Conservation (phyloP, 1,139 yeast genomes). For the Sugiyamaella castrensis region DNA sequence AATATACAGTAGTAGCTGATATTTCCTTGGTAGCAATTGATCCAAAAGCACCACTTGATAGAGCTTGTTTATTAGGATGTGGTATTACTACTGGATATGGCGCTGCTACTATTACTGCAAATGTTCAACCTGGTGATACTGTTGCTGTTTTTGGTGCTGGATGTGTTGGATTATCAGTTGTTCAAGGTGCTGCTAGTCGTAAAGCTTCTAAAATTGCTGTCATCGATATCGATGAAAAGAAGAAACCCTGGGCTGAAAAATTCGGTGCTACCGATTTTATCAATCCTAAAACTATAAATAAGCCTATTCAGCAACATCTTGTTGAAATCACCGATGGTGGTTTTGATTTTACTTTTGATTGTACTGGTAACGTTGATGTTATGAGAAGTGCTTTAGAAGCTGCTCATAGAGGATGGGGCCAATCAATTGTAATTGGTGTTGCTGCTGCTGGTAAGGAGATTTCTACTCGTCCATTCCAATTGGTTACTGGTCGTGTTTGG, state of each 20-base stretch:
- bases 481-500: slow-evolving; percentile 98
- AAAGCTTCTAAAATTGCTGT: slow-evolving; percentile 81
- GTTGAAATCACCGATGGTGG: slow-evolving; percentile 95
- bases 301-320: slow-evolving; percentile 76
- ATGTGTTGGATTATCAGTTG: slow-evolving; percentile 91
- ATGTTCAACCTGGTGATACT: slow-evolving; percentile 87
- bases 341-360: slow-evolving; percentile 90
- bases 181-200: slow-evolving; percentile 87
- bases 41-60: slow-evolving; percentile 76
- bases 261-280: slow-evolving; percentile 96
- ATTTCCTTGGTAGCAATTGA: slow-evolving; percentile 95
- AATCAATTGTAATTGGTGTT: slow-evolving; percentile 90
- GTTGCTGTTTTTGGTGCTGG: slow-evolving; percentile 98
- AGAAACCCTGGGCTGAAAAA: slow-evolving; percentile 78
- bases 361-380: slow-evolving; percentile 93
- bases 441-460: slow-evolving; percentile 98
- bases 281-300: slow-evolving; percentile 72
- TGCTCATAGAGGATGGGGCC: slow-evolving; percentile 99
- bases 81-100: slow-evolving; percentile 99
- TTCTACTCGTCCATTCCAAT: slow-evolving; percentile 95
- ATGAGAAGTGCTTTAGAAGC: slow-evolving; percentile 97
- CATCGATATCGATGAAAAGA: slow-evolving; percentile 79
- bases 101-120: slow-evolving; percentile 93
- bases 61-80: slow-evolving; percentile 91
- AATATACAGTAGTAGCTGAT: slow-evolving; percentile 96